Base-by-base conservation (phyloP, 768 basidiomycete genomes). In the Boletus rubescentipes region DNA sequence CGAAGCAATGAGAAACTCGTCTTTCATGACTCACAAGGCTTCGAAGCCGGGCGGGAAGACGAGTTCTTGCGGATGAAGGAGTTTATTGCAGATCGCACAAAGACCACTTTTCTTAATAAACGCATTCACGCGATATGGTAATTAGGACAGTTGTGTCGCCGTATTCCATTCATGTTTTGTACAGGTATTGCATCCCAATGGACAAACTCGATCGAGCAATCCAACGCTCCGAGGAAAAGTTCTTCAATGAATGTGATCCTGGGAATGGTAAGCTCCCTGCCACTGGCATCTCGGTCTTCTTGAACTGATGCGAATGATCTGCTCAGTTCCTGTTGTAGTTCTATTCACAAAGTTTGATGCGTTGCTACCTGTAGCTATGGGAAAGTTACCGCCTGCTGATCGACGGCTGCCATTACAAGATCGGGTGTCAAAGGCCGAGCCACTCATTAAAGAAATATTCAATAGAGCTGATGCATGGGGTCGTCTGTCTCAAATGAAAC, bases 311-410 rank as follows among this genome's bases (percentile, higher is more conserved):
- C 10, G 9, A 32, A 11, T 32, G 31, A n/a, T 9, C 15, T 18
- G 2, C 7, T 20, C 20, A 51, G 50, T 44, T 37, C 50, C 53
- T n/a, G 46, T 48, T 9, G 15, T 54, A 9, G 46, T 54, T 12
- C 12, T 49, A n/a, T 49, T 53, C 39, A 53, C 51, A 6, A 53
- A 53, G 26, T 53, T 46, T 26, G 44, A 53, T 38, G 51, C 51
- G 6, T 37, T 53, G 8, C 4, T 38, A 30, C 15, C 36, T 8
- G 15, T n/a, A 15, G 51, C 44, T 8, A 2, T 45, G 9, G 30
- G 37, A 16, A 46, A 23, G 15, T 12, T 52, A 14, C 1, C 9
- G 2, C 26, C 20, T 38, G 35, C 20, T 16, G 26, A 45, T 46
- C 16, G 15, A 23, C 35, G 14, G 3, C 18, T 38, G 11, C 18